Evolutionary conservation across 2,329 filamentous ascomycete genomes (phyloP).

Genomic region (Ophiostoma fasciatum): DNA sequence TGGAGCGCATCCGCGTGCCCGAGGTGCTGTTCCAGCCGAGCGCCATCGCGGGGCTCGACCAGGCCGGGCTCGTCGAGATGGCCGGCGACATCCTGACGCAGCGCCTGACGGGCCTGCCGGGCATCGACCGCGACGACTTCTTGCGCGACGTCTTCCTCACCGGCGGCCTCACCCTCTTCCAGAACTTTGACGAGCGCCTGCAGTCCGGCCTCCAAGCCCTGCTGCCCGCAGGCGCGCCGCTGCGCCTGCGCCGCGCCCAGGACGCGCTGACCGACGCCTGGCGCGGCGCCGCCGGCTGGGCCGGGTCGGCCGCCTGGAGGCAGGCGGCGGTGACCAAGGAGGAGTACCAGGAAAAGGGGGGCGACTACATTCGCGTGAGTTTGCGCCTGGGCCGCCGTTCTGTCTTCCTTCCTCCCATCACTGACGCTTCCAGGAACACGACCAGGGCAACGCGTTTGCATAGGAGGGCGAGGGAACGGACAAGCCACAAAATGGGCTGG

Average conservation of each 20-base stretch:
- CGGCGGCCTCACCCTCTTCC: conserved; percentile 80
- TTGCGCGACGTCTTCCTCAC: conserved; percentile 84
- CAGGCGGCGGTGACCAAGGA: conserved; percentile 56
- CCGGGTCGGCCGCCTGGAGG: conserved; percentile 43
- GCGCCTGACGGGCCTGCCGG: conserved; percentile 45
- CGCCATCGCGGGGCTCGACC: conserved; percentile 76
- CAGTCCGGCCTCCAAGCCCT: conserved; percentile 56
- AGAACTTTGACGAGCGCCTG: conserved; percentile 73
- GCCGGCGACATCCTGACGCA: conserved; percentile 79
- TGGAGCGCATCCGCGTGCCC: conserved; percentile 86
- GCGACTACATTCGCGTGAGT: conserved; percentile 77
- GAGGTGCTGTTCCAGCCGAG: conserved; percentile 84
- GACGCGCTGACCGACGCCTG: conserved; percentile 80
- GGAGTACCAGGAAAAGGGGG: conserved; percentile 84
- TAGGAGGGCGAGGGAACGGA: conserved; percentile 5
- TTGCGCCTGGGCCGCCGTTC: conserved; percentile 3
- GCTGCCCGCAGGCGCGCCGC: conserved; percentile 50
- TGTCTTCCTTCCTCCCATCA: not conserved
- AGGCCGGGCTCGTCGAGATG: conserved; percentile 87
- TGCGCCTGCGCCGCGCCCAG: conserved; percentile 58
- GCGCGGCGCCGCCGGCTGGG: conserved; percentile 85
- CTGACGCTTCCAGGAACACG: conserved; percentile 41
- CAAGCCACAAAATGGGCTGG: not conserved
- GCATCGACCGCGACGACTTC: conserved; percentile 47
- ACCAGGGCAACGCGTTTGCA: conserved; percentile 42